A percentile compares a stretch with the other conserved stretches of the same genome.
phyloP scores from a whole-genome alignment of 1,284 basidiomycete genomes.

The Ustilago loliicola region DNA sequence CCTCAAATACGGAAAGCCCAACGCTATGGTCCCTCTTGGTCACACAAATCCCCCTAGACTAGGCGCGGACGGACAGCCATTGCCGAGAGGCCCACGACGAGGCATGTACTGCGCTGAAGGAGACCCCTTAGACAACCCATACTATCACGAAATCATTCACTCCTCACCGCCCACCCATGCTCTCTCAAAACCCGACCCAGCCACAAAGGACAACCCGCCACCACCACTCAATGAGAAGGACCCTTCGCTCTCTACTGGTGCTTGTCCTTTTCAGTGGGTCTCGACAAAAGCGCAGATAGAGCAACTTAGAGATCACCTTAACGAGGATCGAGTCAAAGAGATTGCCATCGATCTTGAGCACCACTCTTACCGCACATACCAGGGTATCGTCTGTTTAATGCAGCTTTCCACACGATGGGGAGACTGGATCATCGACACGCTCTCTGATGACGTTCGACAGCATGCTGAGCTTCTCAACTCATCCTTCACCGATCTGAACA shows the following conservation, averaged over 20 bases:
- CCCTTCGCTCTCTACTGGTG: conserved; percentile 75
- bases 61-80: conserved; percentile 20
- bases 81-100: conserved; percentile 38
- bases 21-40: conserved; percentile 61
- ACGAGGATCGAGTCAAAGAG: conserved; percentile 75
- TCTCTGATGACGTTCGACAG: conserved; percentile 78
- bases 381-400: conserved; percentile 92
- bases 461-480: conserved; percentile 77
- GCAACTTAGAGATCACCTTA: conserved; percentile 76
- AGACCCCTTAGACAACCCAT: conserved; percentile 64
- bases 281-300: conserved; percentile 76
- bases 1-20: conserved; percentile 64
- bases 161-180: conserved; percentile 68
- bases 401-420: conserved; percentile 81
- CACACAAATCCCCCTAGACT: conserved; percentile 26
- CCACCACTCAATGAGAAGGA: conserved; percentile 55
- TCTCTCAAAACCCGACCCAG: conserved; percentile 34
- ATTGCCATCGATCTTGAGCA: conserved; percentile 96
- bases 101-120: conserved; percentile 69
- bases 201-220: conserved; percentile 39
- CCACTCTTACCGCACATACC: conserved; percentile 86
- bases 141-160: conserved; percentile 64
- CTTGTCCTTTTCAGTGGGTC: conserved; percentile 82
- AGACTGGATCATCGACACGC: conserved; percentile 89
- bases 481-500: conserved; percentile 84